These are phyloP conservation scores for Populus tomentosa DNA, from an alignment of 441 rosid genomes.

Conservation along the genomic window DNA sequence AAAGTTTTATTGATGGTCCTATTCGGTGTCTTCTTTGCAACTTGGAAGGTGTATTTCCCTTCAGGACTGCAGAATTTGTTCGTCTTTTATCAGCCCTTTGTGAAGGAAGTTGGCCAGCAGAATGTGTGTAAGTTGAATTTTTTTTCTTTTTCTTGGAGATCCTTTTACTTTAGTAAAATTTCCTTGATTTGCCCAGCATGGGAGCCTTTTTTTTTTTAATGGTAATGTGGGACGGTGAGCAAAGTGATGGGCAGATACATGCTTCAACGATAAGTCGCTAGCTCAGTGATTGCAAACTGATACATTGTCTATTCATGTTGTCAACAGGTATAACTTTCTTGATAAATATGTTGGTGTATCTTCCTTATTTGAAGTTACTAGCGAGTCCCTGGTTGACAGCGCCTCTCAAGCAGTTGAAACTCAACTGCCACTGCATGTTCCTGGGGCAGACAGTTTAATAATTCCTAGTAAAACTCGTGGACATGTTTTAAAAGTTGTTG, in stretches of 20 bases:
- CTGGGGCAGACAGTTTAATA: slow-evolving; percentile 75
- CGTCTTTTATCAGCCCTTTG: slow-evolving; percentile 83
- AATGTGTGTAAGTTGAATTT: slow-evolving; percentile 81
- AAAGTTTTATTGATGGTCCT: slow-evolving; percentile 94
- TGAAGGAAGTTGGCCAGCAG: slow-evolving; percentile 98
- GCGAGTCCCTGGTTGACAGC: slow-evolving; percentile 53
- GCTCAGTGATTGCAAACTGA: slow-evolving; percentile 1
- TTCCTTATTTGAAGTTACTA: slow-evolving; percentile 63
- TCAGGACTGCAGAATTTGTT: slow-evolving; percentile 65
- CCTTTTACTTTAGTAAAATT: slow-evolving; percentile 2
- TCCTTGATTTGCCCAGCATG: not conserved
- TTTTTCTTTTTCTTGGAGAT: not conserved
- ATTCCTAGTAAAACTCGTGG: slow-evolving; percentile 84
- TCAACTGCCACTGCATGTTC: slow-evolving; percentile 50
- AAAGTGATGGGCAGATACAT: not conserved
- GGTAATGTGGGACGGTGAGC: not conserved
- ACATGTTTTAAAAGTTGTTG: slow-evolving; percentile 53
- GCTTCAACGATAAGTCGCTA: not conserved
- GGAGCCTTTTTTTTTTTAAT: not conserved
- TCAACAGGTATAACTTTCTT: slow-evolving; percentile 80
- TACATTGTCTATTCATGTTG: slow-evolving; percentile 14
- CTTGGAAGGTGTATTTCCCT: slow-evolving; percentile 89
- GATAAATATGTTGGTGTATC: slow-evolving; percentile 88
- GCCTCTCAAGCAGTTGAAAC: slow-evolving; percentile 71
- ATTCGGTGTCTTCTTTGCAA: slow-evolving; percentile 90